Conservation (phyloP, 164 flowering plant genomes). For the Tinospora cordifolia region DNA sequence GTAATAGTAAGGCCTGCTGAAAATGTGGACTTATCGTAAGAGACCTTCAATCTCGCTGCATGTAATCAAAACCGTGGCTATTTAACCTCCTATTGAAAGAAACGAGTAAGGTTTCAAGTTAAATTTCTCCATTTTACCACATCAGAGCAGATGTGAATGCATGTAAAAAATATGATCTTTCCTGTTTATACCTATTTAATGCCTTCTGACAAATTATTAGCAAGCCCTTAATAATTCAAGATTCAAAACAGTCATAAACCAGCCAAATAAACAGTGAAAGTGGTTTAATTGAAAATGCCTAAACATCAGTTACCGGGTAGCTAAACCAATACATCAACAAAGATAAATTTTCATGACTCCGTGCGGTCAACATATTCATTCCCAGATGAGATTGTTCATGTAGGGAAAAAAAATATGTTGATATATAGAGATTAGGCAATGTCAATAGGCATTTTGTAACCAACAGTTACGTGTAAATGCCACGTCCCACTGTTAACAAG, state of each 20-base stretch:
- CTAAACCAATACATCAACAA: background rate
- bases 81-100: too few species aligned
- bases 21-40: too few species aligned
- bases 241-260: background rate
- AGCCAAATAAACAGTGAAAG: background rate
- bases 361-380: background rate
- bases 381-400: too few species aligned
- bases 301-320: too few species aligned
- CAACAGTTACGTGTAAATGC: background rate
- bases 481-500: background rate
- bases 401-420: background rate
- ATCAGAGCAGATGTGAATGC: background rate
- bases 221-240: background rate
- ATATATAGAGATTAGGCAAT: background rate
- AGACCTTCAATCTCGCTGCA: too few species aligned
- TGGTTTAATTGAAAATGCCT: too few species aligned
- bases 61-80: too few species aligned
- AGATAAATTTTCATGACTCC: background rate
- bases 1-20: too few species aligned
- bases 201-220: background rate
- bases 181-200: background rate
- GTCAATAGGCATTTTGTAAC: background rate
- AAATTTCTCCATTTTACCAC: too few species aligned
- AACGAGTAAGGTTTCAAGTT: too few species aligned
- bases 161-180: background rate